Conservation (phyloP, 345 rosid species). For the Moricandia moricandioides region DNA sequence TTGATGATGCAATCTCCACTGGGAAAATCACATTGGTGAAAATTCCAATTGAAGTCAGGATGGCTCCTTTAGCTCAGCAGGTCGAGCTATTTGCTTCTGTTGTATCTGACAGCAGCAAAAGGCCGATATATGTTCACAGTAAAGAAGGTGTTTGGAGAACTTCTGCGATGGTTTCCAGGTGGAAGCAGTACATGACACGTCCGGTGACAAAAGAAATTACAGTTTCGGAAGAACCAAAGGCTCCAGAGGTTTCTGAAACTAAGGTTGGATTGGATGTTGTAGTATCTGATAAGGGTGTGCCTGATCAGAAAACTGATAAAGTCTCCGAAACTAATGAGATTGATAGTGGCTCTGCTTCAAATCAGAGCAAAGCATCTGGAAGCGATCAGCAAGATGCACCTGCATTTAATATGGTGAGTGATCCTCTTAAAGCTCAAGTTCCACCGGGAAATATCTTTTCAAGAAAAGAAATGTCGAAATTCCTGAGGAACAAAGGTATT, state of each 20-base stretch:
- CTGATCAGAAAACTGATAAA: conserved; percentile 29
- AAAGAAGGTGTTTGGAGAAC: conserved; percentile 93
- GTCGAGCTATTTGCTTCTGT: conserved; percentile 87
- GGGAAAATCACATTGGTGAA: conserved; percentile 64
- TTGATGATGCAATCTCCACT: conserved; percentile 55
- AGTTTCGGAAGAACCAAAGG: conserved; percentile 37
- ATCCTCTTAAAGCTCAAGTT: conserved; percentile 82
- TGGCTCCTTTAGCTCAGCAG: conserved; percentile 85
- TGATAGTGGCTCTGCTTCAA: conserved; percentile 31
- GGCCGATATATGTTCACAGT: conserved; percentile 85
- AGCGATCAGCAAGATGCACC: conserved; percentile 36
- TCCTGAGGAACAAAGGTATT: conserved; percentile 53
- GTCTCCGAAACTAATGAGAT: conserved; percentile 29
- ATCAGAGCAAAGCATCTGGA: conserved; percentile 35
- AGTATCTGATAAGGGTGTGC: conserved; percentile 29
- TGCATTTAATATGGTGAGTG: conserved; percentile 39
- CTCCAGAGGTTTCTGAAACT: conserved; percentile 35
- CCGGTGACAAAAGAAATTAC: conserved; percentile 34
- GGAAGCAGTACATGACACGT: conserved; percentile 88
- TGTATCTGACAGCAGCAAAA: conserved; percentile 67
- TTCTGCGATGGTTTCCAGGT: conserved; percentile 86
- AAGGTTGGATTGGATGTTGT: conserved; percentile 38
- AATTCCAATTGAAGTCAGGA: conserved; percentile 78
- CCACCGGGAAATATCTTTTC: conserved; percentile 83
- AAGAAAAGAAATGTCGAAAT: conserved; percentile 74